Base-by-base conservation (phyloP, 2,329 filamentous ascomycete genomes). In the Stagonosporopsis vannaccii region DNA sequence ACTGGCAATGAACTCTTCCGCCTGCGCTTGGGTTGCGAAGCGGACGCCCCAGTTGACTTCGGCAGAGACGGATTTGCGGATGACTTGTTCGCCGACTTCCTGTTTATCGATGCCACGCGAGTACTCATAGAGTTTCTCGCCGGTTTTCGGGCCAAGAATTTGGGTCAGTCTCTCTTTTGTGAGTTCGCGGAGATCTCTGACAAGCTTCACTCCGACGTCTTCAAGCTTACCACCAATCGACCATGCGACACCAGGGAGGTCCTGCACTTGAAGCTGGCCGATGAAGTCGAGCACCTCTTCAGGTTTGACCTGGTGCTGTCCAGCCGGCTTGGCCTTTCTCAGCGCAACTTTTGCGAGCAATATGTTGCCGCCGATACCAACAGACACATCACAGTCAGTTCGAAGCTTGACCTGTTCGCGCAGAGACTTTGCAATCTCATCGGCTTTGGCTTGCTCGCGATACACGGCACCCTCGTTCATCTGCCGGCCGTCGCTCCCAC, bases 41-140 rank as follows among this genome's bases (percentile, higher is more conserved):
- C 95, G 88, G 52, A 99, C 96, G 2, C 96, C 95, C 95, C 95
- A 99, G 68, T 95, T 99, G 60, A 99, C 92, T 73, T 99, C 95
- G 1, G 94, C 94, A 2, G 95, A 98, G 0, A 99, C 92, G 0
- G 94, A 98, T 72, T 98, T 99, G 50, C 95, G 87, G 15, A 91
- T 81, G 0, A 89, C 86, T 69, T 96, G 90, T 54, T 94, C 90
- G 28, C 93, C 94, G 6, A 98, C 91, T 74, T 97, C 92, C 1
- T 87, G 83, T 45, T 83, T 84, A 75, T 99, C 95, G 44, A 98
- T 91, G 2, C 95, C 95, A 6, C 92, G 86, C 20, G 94, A 84
- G 74, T 96, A 98, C 47, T 97, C 92, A 83, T 89, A 94, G 0
- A 99, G 81, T 73, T 90, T 97, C 65, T 92, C 90, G 3, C 94